These are phyloP conservation scores for Entomortierella chlamydospora DNA, from an alignment of 192 early-diverging fungal genomes.

Conservation along the genomic window DNA sequence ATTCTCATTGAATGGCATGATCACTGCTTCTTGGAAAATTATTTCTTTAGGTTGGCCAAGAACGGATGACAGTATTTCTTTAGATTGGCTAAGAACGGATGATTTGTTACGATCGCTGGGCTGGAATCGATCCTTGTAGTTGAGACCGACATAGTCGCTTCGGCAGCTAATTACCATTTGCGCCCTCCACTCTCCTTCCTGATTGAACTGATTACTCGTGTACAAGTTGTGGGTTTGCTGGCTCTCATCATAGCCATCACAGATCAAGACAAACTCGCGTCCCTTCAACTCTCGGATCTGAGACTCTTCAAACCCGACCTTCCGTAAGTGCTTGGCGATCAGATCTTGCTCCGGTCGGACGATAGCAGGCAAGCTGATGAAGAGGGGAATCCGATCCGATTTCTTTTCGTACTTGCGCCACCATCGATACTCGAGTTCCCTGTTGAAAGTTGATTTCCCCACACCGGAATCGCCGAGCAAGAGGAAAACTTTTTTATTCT, in stretches of 20 bases:
- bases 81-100: too few species aligned
- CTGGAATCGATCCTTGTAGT: background rate
- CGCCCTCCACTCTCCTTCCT: background rate
- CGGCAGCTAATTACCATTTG: background rate
- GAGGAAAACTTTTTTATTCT: conserved; percentile 2
- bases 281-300: background rate
- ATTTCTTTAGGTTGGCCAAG: too few species aligned
- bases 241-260: background rate
- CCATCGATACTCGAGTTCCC: background rate
- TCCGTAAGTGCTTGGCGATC: background rate
- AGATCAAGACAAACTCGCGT: background rate
- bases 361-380: background rate
- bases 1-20: background rate
- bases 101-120: too few species aligned
- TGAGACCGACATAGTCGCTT: background rate
- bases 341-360: background rate
- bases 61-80: too few species aligned
- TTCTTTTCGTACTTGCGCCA: conserved; percentile 1
- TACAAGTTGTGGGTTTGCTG: background rate
- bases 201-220: background rate
- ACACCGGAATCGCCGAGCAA: conserved; percentile 16
- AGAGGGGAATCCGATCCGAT: background rate
- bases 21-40: background rate
- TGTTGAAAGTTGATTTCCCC: conserved; percentile 21
- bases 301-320: background rate